Conservation (phyloP, 345 rosid species). For the Barbarea vulgaris region DNA sequence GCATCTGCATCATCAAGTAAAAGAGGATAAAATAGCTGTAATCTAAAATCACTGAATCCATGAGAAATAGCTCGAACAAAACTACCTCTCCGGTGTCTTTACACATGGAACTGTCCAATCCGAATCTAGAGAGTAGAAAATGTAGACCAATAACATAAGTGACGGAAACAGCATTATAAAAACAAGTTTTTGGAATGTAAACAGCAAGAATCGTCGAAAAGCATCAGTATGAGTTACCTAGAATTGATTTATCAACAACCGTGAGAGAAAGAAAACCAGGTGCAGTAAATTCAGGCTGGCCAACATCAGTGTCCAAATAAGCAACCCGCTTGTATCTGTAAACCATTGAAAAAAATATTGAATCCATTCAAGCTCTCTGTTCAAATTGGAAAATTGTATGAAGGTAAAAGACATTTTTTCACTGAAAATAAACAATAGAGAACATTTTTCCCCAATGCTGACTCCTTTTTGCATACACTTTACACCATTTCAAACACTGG, state of each 20-base stretch:
- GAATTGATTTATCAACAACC: slow-evolving; percentile 58
- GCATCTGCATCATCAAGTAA: slow-evolving; percentile 49
- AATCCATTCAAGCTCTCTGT: not conserved
- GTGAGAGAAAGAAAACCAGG: slow-evolving; percentile 91
- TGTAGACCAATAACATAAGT: slow-evolving; percentile 5
- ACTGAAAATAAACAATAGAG: not conserved
- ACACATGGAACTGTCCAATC: slow-evolving; percentile 85
- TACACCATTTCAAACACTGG: not conserved
- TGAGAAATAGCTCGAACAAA: not conserved
- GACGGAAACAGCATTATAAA: not conserved
- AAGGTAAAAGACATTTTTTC: not conserved
- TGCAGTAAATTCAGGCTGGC: slow-evolving; percentile 91
- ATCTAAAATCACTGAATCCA: not conserved
- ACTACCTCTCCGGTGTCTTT: slow-evolving; percentile 92
- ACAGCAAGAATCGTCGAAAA: not conserved
- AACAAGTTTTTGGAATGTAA: not conserved
- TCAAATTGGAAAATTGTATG: not conserved
- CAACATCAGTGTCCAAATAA: slow-evolving; percentile 93
- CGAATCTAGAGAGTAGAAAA: slow-evolving; percentile 40
- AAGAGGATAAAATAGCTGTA: not conserved
- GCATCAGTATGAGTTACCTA: slow-evolving; percentile 50
- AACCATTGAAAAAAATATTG: slow-evolving; percentile 4
- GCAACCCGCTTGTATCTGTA: slow-evolving; percentile 79
- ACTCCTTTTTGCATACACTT: not conserved
- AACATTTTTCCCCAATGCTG: not conserved